These are phyloP conservation scores for Globisporangium orthogonon DNA, from an alignment of 352 stramenopile species.

Conservation along the genomic window DNA sequence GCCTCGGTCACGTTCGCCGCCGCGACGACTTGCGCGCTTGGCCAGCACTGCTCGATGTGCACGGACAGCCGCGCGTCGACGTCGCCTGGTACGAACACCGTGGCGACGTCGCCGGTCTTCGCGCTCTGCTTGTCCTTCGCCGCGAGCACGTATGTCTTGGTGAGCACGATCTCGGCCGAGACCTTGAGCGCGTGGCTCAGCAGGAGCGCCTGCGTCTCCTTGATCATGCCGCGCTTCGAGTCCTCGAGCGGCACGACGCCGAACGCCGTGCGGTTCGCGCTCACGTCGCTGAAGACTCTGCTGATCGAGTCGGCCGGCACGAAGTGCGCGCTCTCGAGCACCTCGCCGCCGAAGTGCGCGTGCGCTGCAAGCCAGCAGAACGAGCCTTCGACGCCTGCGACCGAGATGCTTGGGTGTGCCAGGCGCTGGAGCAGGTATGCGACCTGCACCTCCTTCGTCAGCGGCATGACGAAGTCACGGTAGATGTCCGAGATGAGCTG, in stretches of 20 bases:
- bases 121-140: slow-evolving; percentile 34
- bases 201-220: slow-evolving; percentile 78
- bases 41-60: slow-evolving; percentile 70
- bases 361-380: slow-evolving; percentile 73
- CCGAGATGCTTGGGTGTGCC: slow-evolving; percentile 66
- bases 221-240: slow-evolving; percentile 78
- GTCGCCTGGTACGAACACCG: slow-evolving; percentile 54
- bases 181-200: slow-evolving; percentile 72
- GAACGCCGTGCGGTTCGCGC: slow-evolving; percentile 74
- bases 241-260: slow-evolving; percentile 86
- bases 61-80: slow-evolving; percentile 43
- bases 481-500: slow-evolving; percentile 96
- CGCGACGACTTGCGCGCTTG: slow-evolving; percentile 55
- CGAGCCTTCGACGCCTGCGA: slow-evolving; percentile 60
- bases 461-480: slow-evolving; percentile 96
- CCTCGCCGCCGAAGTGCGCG: slow-evolving; percentile 54
- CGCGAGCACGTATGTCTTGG: slow-evolving; percentile 67
- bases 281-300: slow-evolving; percentile 75
- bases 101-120: slow-evolving; percentile 43
- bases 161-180: slow-evolving; percentile 64
- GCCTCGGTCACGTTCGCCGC: slow-evolving; percentile 61
- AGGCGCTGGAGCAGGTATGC: slow-evolving; percentile 84
- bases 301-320: slow-evolving; percentile 51
- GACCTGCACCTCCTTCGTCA: slow-evolving; percentile 99
- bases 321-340: slow-evolving; percentile 40